Conservation (phyloP, 148 eudicot genomes). For the Bassia scoparia region DNA sequence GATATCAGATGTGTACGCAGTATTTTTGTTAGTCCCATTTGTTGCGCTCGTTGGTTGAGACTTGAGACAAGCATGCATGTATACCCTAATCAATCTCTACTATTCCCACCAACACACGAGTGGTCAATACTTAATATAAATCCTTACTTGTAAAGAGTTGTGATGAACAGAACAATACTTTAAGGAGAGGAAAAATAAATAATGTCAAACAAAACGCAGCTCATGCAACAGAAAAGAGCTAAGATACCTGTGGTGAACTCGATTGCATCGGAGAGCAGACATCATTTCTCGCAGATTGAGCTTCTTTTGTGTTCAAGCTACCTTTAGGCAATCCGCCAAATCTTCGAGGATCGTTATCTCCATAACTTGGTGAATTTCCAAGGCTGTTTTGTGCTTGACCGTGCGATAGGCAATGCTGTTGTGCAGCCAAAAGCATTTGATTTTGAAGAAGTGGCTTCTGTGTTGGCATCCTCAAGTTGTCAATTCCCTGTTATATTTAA, state of each 20-base stretch:
- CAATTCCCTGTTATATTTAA: conserved; percentile 74
- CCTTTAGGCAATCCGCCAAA: conserved; percentile 85
- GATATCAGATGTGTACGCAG: neutral
- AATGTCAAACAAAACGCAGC: neutral
- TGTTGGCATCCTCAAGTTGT: conserved; percentile 73
- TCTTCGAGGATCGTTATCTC: conserved; percentile 47
- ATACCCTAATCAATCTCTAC: neutral
- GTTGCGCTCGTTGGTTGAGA: neutral
- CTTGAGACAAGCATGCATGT: too few species aligned
- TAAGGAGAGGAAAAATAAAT: neutral
- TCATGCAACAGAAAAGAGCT: conserved; percentile 12
- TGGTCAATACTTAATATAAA: neutral
- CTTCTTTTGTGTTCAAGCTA: conserved; percentile 73
- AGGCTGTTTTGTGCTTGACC: conserved; percentile 82
- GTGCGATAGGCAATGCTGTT: conserved; percentile 82
- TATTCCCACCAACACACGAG: neutral
- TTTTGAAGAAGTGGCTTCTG: conserved; percentile 74
- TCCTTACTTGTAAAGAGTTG: neutral
- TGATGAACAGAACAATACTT: neutral
- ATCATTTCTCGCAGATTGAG: conserved; percentile 79
- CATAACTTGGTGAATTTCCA: conserved; percentile 71
- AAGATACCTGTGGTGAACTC: conserved; percentile 82
- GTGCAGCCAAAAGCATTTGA: conserved; percentile 79
- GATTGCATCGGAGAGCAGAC: conserved; percentile 87
- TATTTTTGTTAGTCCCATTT: neutral